Evolutionary conservation across 2,329 filamentous ascomycete species (phyloP).

Genomic region (Hypocreales sp.): DNA sequence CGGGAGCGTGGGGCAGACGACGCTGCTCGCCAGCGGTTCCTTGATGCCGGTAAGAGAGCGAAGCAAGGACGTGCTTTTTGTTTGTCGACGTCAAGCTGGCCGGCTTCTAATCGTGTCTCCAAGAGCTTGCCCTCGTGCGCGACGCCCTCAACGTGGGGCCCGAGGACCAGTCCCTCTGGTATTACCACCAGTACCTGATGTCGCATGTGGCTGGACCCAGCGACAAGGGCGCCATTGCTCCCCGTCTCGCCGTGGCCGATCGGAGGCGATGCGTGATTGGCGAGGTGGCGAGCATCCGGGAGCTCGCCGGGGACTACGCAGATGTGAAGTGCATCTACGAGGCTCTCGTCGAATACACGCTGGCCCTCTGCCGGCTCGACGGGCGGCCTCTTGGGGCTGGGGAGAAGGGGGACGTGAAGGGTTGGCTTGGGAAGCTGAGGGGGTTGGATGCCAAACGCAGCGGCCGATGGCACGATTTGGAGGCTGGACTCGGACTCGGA

Average conservation of each 20-base stretch:
- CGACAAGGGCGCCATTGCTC: constrained; percentile 43
- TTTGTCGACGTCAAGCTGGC: constrained; percentile 3
- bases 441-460: constrained; percentile 58
- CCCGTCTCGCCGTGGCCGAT: constrained; percentile 43
- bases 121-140: constrained; percentile 61
- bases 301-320: constrained; percentile 42
- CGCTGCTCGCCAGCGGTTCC: constrained; percentile 46
- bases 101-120: neutral
- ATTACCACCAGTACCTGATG: constrained; percentile 85
- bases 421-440: constrained; percentile 51
- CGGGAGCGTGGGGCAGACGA: constrained; percentile 52
- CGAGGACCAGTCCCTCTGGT: constrained; percentile 93
- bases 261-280: constrained; percentile 48
- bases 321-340: constrained; percentile 77
- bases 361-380: constrained; percentile 39
- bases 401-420: constrained; percentile 28
- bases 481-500: constrained; percentile 20
- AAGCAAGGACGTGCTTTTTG: too few relatives aligned
- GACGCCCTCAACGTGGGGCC: constrained; percentile 76
- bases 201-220: constrained; percentile 42
- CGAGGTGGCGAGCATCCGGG: constrained; percentile 62
- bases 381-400: constrained; percentile 20
- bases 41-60: constrained; percentile 45
- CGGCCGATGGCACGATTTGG: constrained; percentile 62
- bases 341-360: constrained; percentile 60